These are phyloP conservation scores for Kodamaea arcana DNA, from an alignment of 1,139 yeast genomes.

Conservation along the genomic window DNA sequence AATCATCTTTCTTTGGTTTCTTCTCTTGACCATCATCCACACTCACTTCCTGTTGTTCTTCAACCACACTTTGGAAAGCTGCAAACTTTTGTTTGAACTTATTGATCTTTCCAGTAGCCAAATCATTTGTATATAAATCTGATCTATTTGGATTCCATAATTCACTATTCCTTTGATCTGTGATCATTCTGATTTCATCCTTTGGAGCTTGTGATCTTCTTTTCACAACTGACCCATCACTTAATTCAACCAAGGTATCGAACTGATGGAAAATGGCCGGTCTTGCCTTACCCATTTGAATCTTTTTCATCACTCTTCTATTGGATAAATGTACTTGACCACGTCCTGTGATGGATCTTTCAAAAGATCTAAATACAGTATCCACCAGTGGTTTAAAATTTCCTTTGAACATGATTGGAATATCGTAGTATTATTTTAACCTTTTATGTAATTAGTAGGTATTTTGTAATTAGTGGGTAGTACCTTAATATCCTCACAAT, in stretches of 20 bases:
- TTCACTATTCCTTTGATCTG: slow-evolving; percentile 82
- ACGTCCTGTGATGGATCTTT: slow-evolving; percentile 27
- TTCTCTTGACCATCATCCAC: slow-evolving; percentile 4
- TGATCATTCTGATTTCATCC: slow-evolving; percentile 77
- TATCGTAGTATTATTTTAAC: no score
- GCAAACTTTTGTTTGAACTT: slow-evolving; percentile 78
- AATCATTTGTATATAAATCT: slow-evolving; percentile 71
- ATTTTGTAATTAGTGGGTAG: no score
- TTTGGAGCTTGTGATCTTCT: slow-evolving; percentile 88
- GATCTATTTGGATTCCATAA: slow-evolving; percentile 86
- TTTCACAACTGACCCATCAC: slow-evolving; percentile 85
- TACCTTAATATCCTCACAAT: no score
- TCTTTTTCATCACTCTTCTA: slow-evolving; percentile 53
- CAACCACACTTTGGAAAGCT: slow-evolving; percentile 42
- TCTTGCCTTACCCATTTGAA: slow-evolving; percentile 73
- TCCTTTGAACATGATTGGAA: slow-evolving; percentile 1
- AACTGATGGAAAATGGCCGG: slow-evolving; percentile 92
- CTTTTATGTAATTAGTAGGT: no score
- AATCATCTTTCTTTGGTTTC: slow-evolving; percentile 38
- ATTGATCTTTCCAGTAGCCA: slow-evolving; percentile 80
- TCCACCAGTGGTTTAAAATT: slow-evolving; percentile 1
- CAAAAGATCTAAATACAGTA: slow-evolving; percentile 12
- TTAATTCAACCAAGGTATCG: slow-evolving; percentile 78
- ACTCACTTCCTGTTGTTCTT: slow-evolving; percentile 10
- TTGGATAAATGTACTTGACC: slow-evolving; percentile 36